Evolutionary conservation across 306 rosid species (phyloP).

Genomic region (Cotoneaster glaucophyllus): DNA sequence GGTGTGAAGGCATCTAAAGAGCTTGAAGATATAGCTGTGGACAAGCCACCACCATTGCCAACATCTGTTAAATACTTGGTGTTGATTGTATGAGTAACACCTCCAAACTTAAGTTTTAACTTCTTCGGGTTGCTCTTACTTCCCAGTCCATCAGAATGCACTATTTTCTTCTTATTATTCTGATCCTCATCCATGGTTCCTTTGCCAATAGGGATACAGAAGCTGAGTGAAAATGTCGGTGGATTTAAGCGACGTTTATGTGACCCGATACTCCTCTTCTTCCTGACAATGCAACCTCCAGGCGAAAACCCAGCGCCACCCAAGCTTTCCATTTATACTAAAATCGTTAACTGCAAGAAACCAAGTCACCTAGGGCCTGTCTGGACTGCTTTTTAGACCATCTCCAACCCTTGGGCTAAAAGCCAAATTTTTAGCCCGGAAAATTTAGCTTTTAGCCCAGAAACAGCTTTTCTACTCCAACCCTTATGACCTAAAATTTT

Average conservation of each 20-base stretch:
- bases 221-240: slow-evolving; percentile 8
- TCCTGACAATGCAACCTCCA: slow-evolving; percentile 14
- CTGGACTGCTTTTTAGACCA: too few relatives aligned
- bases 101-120: slow-evolving; percentile 38
- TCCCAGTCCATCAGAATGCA: slow-evolving; percentile 21
- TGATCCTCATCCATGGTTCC: slow-evolving; percentile 3
- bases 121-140: slow-evolving; percentile 28
- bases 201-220: background rate
- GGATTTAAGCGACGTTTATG: slow-evolving; percentile 30
- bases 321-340: slow-evolving; percentile 21
- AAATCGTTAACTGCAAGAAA: background rate
- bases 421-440: too few relatives aligned
- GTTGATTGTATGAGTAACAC: slow-evolving; percentile 34
- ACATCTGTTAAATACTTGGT: slow-evolving; percentile 7
- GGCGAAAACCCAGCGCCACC: slow-evolving; percentile 15
- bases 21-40: background rate
- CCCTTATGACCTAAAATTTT: too few relatives aligned
- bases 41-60: slow-evolving; percentile 2
- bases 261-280: slow-evolving; percentile 29
- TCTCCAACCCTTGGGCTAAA: too few relatives aligned
- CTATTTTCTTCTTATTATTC: background rate
- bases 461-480: too few relatives aligned
- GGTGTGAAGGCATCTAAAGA: background rate
- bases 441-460: too few relatives aligned
- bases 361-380: too few relatives aligned